phyloP scores from a whole-genome alignment of 2,329 filamentous ascomycete genomes.

The Colletotrichum higginsianum region DNA sequence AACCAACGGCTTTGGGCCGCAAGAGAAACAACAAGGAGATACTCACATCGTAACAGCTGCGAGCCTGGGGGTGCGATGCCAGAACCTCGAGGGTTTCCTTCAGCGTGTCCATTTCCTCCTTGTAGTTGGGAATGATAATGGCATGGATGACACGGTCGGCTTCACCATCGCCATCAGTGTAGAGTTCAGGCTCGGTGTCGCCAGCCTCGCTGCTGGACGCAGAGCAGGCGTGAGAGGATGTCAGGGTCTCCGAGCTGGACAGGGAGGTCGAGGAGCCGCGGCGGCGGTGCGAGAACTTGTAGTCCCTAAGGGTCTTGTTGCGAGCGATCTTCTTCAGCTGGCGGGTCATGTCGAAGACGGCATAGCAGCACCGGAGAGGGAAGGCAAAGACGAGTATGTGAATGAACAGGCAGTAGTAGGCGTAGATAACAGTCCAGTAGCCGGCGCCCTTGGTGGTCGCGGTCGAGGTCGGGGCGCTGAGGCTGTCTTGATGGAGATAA shows the following conservation, averaged over 20 bases:
- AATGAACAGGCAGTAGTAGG: conserved; percentile 76
- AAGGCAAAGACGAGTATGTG: conserved; percentile 76
- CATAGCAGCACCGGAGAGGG: conserved; percentile 73
- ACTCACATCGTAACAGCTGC: conserved; percentile 78
- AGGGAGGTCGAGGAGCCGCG: conserved; percentile 69
- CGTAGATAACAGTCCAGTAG: conserved; percentile 68
- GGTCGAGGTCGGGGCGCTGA: conserved; percentile 50
- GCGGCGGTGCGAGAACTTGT: conserved; percentile 63
- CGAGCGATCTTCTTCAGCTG: conserved; percentile 62
- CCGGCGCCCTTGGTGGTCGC: conserved; percentile 59
- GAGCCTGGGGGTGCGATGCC: conserved; percentile 76
- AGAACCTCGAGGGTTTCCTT: conserved; percentile 79
- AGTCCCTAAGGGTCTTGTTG: conserved; percentile 62
- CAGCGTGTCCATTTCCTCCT: conserved; percentile 78
- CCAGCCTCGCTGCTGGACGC: conserved; percentile 66
- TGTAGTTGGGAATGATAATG: conserved; percentile 82
- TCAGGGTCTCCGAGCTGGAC: conserved; percentile 70
- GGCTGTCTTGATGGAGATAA: conserved; percentile 57
- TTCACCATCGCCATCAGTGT: conserved; percentile 60
- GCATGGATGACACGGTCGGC: conserved; percentile 71
- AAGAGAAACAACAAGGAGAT: neutral
- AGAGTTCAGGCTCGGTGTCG: conserved; percentile 64
- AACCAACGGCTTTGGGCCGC: neutral
- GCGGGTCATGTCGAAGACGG: conserved; percentile 70
- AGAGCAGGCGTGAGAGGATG: conserved; percentile 62